Evolutionary conservation across 176 grass and related monocot genomes (phyloP).

Genomic region (Zea luxurians): DNA sequence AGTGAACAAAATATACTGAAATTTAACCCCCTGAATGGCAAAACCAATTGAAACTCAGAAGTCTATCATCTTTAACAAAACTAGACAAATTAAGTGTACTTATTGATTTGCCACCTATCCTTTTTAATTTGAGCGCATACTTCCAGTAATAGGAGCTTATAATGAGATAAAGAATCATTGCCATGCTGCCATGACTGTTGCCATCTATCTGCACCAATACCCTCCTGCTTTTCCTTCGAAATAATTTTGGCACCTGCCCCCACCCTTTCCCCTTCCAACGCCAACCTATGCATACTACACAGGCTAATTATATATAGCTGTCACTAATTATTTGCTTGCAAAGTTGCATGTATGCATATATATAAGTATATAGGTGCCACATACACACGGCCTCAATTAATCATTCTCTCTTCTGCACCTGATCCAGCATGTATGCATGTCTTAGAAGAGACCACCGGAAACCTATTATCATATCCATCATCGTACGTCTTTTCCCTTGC

Average conservation of each 20-base stretch:
- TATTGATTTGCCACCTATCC: background rate
- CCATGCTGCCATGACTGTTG: background rate
- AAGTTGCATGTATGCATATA: conserved; percentile 32
- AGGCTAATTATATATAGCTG: background rate
- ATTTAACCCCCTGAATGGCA: background rate
- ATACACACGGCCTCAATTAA: conserved; percentile 22
- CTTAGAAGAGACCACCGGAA: conserved; percentile 29
- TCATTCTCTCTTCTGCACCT: conserved; percentile 37
- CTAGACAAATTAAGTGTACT: background rate
- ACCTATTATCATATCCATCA: conserved; percentile 7
- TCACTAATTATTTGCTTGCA: conserved; percentile 31
- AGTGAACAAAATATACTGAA: background rate
- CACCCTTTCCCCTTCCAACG: conserved; percentile 4
- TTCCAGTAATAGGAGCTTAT: conserved; percentile 15
- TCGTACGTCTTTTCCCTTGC: background rate
- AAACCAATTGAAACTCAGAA: background rate
- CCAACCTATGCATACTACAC: conserved; percentile 7
- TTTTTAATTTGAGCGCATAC: background rate
- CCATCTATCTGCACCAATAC: background rate
- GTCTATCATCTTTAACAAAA: too few relatives aligned
- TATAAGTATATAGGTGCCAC: conserved; percentile 26
- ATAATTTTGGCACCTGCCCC: conserved; percentile 25
- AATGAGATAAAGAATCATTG: conserved; percentile 26
- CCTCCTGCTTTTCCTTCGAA: background rate
- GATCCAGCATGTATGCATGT: conserved; percentile 31